These are phyloP conservation scores for Erodium maritimum DNA, from an alignment of 345 rosid species.

Conservation along the genomic window DNA sequence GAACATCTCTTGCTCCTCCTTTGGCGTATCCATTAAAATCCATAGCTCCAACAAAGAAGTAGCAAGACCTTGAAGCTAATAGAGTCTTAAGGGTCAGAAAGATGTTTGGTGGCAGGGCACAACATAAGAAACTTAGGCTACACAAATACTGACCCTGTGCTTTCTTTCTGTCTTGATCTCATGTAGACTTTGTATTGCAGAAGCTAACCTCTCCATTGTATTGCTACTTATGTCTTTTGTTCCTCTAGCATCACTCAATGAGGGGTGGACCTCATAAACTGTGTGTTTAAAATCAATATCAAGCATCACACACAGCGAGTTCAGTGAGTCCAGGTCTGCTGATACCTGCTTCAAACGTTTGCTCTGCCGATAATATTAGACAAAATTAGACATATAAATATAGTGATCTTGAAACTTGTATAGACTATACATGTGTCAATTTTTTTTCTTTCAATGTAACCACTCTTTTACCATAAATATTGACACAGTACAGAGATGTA, in stretches of 20 bases:
- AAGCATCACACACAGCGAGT: slow-evolving; percentile 43
- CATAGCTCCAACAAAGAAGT: slow-evolving; percentile 52
- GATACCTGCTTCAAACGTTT: slow-evolving; percentile 35
- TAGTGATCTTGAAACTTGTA: neutral
- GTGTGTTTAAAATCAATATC: slow-evolving; percentile 41
- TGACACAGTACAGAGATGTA: neutral
- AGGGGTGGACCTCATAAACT: slow-evolving; percentile 30
- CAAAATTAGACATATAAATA: neutral
- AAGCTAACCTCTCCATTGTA: slow-evolving; percentile 36
- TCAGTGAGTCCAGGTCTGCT: slow-evolving; percentile 26
- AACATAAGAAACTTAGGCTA: slow-evolving; percentile 1
- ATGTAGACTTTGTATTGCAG: slow-evolving; percentile 30
- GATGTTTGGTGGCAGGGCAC: neutral
- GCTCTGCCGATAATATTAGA: slow-evolving; percentile 21
- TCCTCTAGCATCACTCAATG: slow-evolving; percentile 26
- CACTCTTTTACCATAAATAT: neutral
- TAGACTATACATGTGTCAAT: neutral
- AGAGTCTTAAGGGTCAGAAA: slow-evolving; percentile 9
- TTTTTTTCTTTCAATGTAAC: neutral
- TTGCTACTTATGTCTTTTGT: slow-evolving; percentile 31
- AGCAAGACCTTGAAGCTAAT: slow-evolving; percentile 53
- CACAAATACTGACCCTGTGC: slow-evolving; percentile 34
- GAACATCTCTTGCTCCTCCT: slow-evolving; percentile 47
- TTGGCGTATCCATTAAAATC: slow-evolving; percentile 56
- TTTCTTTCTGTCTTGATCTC: slow-evolving; percentile 44